phyloP scores from a whole-genome alignment of 768 basidiomycete genomes.

The Pulveroboletus frians region DNA sequence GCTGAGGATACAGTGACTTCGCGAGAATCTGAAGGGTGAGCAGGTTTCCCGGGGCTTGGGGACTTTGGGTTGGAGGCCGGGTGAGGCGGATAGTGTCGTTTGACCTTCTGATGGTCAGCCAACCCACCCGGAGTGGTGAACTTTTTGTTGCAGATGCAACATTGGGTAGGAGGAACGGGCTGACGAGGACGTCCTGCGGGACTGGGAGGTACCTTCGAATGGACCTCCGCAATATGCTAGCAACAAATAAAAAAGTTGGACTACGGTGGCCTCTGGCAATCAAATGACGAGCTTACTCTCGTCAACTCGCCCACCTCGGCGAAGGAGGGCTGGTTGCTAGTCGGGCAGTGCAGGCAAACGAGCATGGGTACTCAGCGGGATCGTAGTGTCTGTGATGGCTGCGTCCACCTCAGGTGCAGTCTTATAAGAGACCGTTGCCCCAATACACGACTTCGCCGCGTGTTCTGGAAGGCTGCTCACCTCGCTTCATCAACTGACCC shows the following conservation, averaged over 20 bases:
- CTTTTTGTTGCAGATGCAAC: constrained; percentile 25
- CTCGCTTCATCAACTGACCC: constrained; percentile 19
- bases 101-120: constrained; percentile 20
- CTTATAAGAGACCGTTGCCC: constrained; percentile 31
- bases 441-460: constrained; percentile 30
- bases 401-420: constrained; percentile 12
- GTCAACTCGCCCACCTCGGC: constrained; percentile 13
- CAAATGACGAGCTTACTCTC: constrained; percentile 9
- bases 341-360: constrained; percentile 22
- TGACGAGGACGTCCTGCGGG: background rate
- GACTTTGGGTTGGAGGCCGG: constrained; percentile 2
- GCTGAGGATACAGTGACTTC: background rate
- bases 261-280: background rate
- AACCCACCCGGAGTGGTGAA: constrained; percentile 18
- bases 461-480: constrained; percentile 26
- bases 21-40: constrained; percentile 2
- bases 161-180: constrained; percentile 11
- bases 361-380: constrained; percentile 18
- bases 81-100: constrained; percentile 16
- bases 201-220: constrained; percentile 7
- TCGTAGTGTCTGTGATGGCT: constrained; percentile 12
- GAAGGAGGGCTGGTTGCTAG: constrained; percentile 21
- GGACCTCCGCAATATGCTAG: constrained; percentile 22
- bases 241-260: constrained; percentile 4
- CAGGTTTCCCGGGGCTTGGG: background rate